Percentiles rank a stretch among this genome's conserved stretches.
phyloP scores from a whole-genome alignment of 345 rosid genomes.

The Pseudoturritis turrita region DNA sequence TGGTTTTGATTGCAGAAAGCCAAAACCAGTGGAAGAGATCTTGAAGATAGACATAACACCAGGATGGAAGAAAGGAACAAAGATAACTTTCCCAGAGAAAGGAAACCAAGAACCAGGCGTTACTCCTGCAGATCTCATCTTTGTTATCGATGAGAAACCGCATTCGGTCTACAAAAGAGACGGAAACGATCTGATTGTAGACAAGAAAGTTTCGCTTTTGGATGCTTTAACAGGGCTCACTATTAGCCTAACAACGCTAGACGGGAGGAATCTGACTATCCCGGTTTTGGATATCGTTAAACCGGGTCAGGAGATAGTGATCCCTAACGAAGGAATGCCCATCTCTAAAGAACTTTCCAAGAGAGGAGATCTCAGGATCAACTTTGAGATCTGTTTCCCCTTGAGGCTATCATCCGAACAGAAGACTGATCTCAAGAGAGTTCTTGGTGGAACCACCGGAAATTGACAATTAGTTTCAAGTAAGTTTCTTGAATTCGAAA shows the following conservation, averaged over 20 bases:
- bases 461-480: slow-evolving; percentile 11
- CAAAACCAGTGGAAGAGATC: slow-evolving; percentile 60
- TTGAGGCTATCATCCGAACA: slow-evolving; percentile 52
- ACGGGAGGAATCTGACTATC: slow-evolving; percentile 53
- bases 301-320: slow-evolving; percentile 55
- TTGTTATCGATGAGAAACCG: slow-evolving; percentile 70
- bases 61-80: slow-evolving; percentile 88
- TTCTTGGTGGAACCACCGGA: slow-evolving; percentile 41
- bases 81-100: slow-evolving; percentile 77
- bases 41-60: slow-evolving; percentile 64
- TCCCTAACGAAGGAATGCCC: slow-evolving; percentile 75
- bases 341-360: slow-evolving; percentile 53
- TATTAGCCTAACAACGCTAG: slow-evolving; percentile 47
- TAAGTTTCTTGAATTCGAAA: slow-evolving; percentile 2
- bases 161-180: slow-evolving; percentile 58
- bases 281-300: slow-evolving; percentile 48
- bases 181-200: slow-evolving; percentile 57
- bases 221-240: slow-evolving; percentile 69
- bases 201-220: slow-evolving; percentile 45
- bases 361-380: slow-evolving; percentile 55
- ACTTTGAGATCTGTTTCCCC: slow-evolving; percentile 56
- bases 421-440: slow-evolving; percentile 59
- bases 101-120: slow-evolving; percentile 65
- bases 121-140: slow-evolving; percentile 63
- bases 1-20: slow-evolving; percentile 37